A percentile compares a stretch with the other conserved stretches of the same genome.
Evolutionary conservation across 768 basidiomycete genomes (phyloP).

Genomic region (Jaapia argillacea): DNA sequence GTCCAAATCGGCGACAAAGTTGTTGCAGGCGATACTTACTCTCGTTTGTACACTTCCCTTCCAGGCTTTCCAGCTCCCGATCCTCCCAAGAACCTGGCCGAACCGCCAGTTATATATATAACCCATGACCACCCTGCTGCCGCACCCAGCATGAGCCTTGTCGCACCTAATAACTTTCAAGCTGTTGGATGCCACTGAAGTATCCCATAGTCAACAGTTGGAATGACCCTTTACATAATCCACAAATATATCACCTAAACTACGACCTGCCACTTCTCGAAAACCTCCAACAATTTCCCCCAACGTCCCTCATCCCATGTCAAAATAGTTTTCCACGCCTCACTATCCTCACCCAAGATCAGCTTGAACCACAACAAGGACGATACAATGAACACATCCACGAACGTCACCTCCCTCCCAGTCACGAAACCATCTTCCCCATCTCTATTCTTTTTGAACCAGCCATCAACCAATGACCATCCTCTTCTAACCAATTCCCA

Average conservation of each 20-base stretch:
- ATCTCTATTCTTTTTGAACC: conserved; percentile 19
- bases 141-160: no score
- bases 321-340: conserved; percentile 22
- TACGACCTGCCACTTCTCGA: conserved; percentile 22
- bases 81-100: no score
- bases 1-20: neutral
- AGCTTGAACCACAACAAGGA: conserved; percentile 25
- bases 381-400: conserved; percentile 24
- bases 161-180: no score
- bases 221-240: no score
- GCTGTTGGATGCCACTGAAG: no score
- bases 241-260: no score
- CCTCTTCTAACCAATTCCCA: conserved; percentile 19
- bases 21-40: no score
- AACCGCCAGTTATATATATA: no score
- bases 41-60: no score
- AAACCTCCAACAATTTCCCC: conserved; percentile 20
- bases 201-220: no score
- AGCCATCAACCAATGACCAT: conserved; percentile 16
- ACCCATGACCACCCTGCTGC: no score
- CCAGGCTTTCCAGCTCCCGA: no score
- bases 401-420: conserved; percentile 23
- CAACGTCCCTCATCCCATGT: conserved; percentile 30
- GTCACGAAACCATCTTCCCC: conserved; percentile 21
- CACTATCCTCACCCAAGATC: conserved; percentile 15